A percentile compares a stretch with the other conserved stretches of the same genome.
phyloP scores from a whole-genome alignment of 192 early-diverging fungal genomes.

The Mortierella hygrophila region DNA sequence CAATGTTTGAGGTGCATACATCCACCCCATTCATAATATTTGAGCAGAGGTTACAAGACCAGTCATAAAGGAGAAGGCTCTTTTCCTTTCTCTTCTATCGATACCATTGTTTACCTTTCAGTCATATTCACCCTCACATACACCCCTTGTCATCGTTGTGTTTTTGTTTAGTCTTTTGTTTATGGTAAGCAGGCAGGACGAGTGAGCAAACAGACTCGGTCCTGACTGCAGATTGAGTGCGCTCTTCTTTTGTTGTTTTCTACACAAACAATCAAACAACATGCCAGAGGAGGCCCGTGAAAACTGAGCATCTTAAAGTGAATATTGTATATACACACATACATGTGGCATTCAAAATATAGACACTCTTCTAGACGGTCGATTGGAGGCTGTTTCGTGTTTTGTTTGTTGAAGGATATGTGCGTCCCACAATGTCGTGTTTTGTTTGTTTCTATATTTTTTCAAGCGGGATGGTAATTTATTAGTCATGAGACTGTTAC shows the following conservation, averaged over 20 bases:
- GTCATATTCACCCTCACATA: too few relatives aligned
- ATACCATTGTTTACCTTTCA: background rate
- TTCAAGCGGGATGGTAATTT: background rate
- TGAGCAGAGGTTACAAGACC: background rate
- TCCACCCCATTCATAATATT: background rate
- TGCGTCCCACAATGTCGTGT: background rate
- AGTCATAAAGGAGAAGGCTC: background rate
- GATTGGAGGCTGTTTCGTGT: background rate
- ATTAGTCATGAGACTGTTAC: background rate
- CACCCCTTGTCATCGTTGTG: background rate
- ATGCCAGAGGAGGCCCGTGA: background rate
- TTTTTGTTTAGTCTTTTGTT: background rate
- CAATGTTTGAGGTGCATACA: background rate
- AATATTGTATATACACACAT: background rate
- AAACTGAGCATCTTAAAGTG: background rate
- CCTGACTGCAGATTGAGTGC: background rate
- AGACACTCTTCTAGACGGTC: too few relatives aligned
- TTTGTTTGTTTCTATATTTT: background rate
- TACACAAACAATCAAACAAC: background rate
- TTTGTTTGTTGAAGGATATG: background rate
- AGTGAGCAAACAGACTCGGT: background rate
- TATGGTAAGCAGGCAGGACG: background rate
- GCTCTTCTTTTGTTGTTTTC: background rate
- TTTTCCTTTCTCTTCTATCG: background rate
- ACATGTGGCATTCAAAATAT: background rate